A percentile compares a stretch with the other conserved stretches of the same genome.
phyloP scores from a whole-genome alignment of 345 rosid genomes.

The Populus pruinosa region DNA sequence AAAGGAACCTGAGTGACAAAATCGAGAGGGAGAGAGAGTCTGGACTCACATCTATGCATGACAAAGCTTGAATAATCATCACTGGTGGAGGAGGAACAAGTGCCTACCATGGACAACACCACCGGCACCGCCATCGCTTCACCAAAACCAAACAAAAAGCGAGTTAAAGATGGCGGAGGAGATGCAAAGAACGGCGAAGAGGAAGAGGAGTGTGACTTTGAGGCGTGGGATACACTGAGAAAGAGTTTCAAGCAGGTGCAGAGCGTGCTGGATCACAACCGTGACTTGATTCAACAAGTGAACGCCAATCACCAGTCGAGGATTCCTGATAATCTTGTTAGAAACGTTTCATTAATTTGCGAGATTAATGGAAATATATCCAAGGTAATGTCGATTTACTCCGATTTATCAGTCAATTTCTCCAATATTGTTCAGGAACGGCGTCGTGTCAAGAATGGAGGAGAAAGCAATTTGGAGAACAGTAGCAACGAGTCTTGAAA shows the following conservation, averaged over 20 bases:
- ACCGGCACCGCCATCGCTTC: slow-evolving; percentile 1
- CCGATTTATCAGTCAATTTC: slow-evolving; percentile 32
- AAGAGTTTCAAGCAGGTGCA: slow-evolving; percentile 33
- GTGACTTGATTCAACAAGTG: slow-evolving; percentile 30
- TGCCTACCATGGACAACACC: slow-evolving; percentile 9
- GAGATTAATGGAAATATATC: slow-evolving; percentile 40
- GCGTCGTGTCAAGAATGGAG: not conserved
- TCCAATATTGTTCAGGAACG: slow-evolving; percentile 25
- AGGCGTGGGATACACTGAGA: slow-evolving; percentile 38
- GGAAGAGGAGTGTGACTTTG: slow-evolving; percentile 26
- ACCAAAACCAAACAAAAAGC: not conserved
- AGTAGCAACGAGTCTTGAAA: not conserved
- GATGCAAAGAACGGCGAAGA: not conserved
- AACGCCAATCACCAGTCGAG: slow-evolving; percentile 36
- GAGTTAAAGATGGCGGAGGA: not conserved
- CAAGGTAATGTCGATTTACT: slow-evolving; percentile 30
- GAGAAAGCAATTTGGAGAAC: not conserved
- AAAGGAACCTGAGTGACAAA: not conserved
- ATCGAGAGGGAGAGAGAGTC: not conserved
- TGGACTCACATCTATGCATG: not conserved
- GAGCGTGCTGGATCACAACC: slow-evolving; percentile 34
- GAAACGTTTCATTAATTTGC: slow-evolving; percentile 27
- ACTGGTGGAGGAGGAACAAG: slow-evolving; percentile 7
- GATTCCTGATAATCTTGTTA: slow-evolving; percentile 35
- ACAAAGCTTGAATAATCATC: not conserved